Evolutionary conservation across 768 basidiomycete genomes (phyloP).

Genomic region (Phylloporus sp.): DNA sequence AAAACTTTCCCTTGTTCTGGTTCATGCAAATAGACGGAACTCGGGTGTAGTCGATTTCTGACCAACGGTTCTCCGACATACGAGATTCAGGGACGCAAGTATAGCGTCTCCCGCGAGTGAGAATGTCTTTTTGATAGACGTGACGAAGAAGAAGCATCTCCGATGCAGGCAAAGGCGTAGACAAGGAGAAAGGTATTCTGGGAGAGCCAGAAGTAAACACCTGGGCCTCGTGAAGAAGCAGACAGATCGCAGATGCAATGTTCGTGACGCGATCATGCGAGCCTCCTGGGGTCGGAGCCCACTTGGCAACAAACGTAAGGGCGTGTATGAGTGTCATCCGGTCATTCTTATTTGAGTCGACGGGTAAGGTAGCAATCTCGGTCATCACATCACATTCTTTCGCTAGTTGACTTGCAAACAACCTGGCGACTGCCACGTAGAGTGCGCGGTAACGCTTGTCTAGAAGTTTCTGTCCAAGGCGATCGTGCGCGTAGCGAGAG

Average conservation of each 20-base stretch:
- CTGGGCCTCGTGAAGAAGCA: constrained; percentile 45
- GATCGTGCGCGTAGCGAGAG: constrained; percentile 29
- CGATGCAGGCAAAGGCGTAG: constrained; percentile 32
- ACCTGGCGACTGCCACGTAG: constrained; percentile 57
- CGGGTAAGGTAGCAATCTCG: constrained; percentile 34
- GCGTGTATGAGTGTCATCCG: constrained; percentile 5
- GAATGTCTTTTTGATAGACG: constrained; percentile 55
- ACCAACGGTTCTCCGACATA: constrained; percentile 61
- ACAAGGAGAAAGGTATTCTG: constrained; percentile 13
- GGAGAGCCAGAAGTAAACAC: constrained; percentile 9
- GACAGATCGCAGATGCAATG: constrained; percentile 58
- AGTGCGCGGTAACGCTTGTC: constrained; percentile 57
- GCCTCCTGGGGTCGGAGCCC: constrained; percentile 59
- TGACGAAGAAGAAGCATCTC: constrained; percentile 47
- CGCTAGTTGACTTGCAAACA: constrained; percentile 52
- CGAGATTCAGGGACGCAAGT: constrained; percentile 50
- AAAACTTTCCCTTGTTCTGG: constrained; percentile 51
- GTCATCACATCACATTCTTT: constrained; percentile 44
- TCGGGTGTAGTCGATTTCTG: constrained; percentile 52
- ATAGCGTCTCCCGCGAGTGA: constrained; percentile 51
- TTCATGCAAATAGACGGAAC: constrained; percentile 63
- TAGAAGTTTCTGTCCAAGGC: constrained; percentile 39
- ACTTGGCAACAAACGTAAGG: constrained; percentile 62
- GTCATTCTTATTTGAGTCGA: constrained; percentile 21
- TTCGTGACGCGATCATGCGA: constrained; percentile 64